phyloP scores from a whole-genome alignment of 768 basidiomycete genomes.

The Termitomyces bulborhizus region DNA sequence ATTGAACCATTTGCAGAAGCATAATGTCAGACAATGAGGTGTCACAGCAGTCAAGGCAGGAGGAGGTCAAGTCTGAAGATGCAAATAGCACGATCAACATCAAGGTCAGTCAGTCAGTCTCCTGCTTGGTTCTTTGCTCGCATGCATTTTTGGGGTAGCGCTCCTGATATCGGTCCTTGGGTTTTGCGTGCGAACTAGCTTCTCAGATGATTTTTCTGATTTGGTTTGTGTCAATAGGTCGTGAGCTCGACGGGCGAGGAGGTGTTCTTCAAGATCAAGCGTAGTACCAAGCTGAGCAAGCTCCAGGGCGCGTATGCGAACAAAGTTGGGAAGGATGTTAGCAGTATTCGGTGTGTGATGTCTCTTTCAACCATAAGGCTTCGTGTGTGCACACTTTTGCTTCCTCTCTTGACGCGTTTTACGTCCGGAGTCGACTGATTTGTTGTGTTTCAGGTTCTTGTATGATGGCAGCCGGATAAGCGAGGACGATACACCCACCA shows the following conservation, averaged over 20 bases:
- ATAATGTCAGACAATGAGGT: slow-evolving; percentile 11
- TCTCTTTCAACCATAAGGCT: too few relatives aligned
- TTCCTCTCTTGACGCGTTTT: background rate
- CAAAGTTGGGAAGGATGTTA: slow-evolving; percentile 90
- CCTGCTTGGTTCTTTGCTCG: too few relatives aligned
- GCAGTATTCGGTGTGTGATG: slow-evolving; percentile 72
- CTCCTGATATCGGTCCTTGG: too few relatives aligned
- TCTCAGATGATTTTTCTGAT: too few relatives aligned
- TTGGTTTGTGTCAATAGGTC: slow-evolving; percentile 40
- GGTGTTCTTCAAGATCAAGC: slow-evolving; percentile 97
- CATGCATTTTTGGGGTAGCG: too few relatives aligned
- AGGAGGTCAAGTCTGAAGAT: slow-evolving; percentile 7
- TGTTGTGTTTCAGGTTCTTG: slow-evolving; percentile 57
- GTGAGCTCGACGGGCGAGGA: slow-evolving; percentile 74
- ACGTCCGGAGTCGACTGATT: background rate
- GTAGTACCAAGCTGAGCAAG: slow-evolving; percentile 87
- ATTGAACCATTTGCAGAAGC: background rate
- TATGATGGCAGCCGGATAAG: slow-evolving; percentile 85
- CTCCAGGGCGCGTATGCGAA: slow-evolving; percentile 88
- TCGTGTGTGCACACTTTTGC: too few relatives aligned
- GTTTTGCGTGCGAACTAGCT: too few relatives aligned
- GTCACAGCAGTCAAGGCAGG: slow-evolving; percentile 1
- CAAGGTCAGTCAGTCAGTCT: slow-evolving; percentile 3
- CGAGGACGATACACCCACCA: slow-evolving; percentile 82
- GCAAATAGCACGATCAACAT: slow-evolving; percentile 11